Percentiles rank a stretch among this genome's conserved stretches.
These are phyloP conservation scores for Podosphaera fusca DNA, from an alignment of 2,329 filamentous ascomycete genomes.

Conservation along the genomic window DNA sequence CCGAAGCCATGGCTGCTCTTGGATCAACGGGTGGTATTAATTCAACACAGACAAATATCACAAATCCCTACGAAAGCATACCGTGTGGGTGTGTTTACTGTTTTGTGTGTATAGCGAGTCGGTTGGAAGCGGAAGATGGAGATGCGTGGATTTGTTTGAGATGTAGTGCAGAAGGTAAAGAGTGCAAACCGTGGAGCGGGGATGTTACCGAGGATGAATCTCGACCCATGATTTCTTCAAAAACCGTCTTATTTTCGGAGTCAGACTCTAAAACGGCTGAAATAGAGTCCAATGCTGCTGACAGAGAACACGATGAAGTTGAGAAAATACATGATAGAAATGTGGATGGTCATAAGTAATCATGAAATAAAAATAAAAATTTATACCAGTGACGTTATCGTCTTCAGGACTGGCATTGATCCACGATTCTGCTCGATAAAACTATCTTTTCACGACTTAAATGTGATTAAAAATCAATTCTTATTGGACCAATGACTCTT, in stretches of 20 bases:
- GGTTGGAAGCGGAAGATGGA: conserved; percentile 77
- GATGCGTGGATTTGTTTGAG: conserved; percentile 83
- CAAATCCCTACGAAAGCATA: conserved; percentile 81
- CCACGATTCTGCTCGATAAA: too few relatives aligned
- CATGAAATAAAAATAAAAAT: too few relatives aligned
- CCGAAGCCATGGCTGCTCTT: conserved; percentile 49
- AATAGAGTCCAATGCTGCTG: conserved; percentile 8
- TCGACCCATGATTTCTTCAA: conserved; percentile 19
- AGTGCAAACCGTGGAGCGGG: conserved; percentile 78
- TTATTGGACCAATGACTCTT: too few relatives aligned
- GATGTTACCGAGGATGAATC: conserved; percentile 47
- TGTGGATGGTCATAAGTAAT: background rate
- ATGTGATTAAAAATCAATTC: too few relatives aligned
- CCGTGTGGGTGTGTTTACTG: conserved; percentile 88
- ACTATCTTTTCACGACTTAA: too few relatives aligned
- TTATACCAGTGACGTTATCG: too few relatives aligned
- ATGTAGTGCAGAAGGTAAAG: conserved; percentile 62
- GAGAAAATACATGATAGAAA: background rate
- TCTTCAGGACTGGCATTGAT: too few relatives aligned
- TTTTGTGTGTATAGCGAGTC: conserved; percentile 80
- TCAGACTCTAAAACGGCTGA: conserved; percentile 5
- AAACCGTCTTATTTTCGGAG: conserved; percentile 36
- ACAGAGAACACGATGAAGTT: background rate
- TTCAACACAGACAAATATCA: conserved; percentile 77
- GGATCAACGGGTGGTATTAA: conserved; percentile 53